Base-by-base conservation (phyloP, 176 grass and related monocot genomes). In the Olyra latifolia region DNA sequence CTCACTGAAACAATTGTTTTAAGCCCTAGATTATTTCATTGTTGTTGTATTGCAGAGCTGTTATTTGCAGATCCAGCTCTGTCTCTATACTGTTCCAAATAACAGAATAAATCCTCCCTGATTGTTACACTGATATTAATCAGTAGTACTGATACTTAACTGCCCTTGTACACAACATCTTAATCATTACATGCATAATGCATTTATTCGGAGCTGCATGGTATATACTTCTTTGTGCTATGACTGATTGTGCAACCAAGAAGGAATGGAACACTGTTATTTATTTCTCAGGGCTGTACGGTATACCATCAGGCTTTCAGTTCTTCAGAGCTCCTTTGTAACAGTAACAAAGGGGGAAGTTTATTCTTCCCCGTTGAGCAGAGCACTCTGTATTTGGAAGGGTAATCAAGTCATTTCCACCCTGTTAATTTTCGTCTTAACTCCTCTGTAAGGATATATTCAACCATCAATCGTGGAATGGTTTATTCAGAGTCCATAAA, bases 71-170 rank as follows among this genome's bases (percentile, higher is more conserved):
- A 77, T 65, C 58, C 57, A 77, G 28, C 82, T 77, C 65, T 66
- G 49, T 79, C 74, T 66, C 24, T 75, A 30, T 74, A 50, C 7
- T 74, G 40, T 84, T 88, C 45, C 72, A 80, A 80, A 80, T 78
- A 62, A 24, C 22, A 45, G 54, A 89, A 75, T 60, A 84, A 68
- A 80, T 27, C 15, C 11, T 54, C 22, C 28, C 63, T 77, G 46
- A 81, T 85, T 76, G 57, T 65, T 71, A 71, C 53, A 7, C 20
- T 57, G 57, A 76, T 77, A 57, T 62, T 65, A 61, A 41, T 76
- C 67, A 35, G 66, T 62, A 54, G 19, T 45, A 69, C 76, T 75
- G 61, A 80, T 80, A 53, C 81, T 79, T 78, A 19, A 24, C 10
- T 62, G 68, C 68, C 5, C n/a, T 83, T 27, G 22, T 66, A 62